Evolutionary conservation across 2,329 filamentous ascomycete species (phyloP).

Genomic region (Curvularia sp.): DNA sequence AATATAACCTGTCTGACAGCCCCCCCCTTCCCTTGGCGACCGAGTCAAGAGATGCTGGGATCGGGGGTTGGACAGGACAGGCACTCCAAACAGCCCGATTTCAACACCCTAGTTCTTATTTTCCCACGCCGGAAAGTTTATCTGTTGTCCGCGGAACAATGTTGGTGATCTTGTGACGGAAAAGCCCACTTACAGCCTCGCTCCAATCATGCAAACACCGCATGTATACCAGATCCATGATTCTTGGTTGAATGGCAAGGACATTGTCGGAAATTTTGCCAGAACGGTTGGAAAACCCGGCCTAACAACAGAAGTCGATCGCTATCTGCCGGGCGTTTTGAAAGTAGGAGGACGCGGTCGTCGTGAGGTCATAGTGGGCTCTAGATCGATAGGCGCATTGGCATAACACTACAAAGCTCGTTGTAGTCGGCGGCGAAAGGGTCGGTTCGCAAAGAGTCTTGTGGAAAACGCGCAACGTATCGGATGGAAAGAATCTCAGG

Average conservation of each 20-base stretch:
- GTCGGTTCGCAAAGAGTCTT: neutral
- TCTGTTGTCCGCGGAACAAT: neutral
- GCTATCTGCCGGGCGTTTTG: constrained; percentile 27
- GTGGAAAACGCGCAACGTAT: neutral
- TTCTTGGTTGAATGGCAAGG: constrained; percentile 48
- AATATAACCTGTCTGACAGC: neutral
- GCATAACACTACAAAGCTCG: constrained; percentile 10
- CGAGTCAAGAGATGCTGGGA: neutral
- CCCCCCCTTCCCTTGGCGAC: neutral
- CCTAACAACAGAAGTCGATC: constrained; percentile 1
- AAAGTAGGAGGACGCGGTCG: constrained; percentile 16
- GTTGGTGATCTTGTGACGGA: neutral
- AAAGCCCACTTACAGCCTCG: constrained; percentile 50
- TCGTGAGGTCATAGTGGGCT: constrained; percentile 31
- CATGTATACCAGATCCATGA: constrained; percentile 58
- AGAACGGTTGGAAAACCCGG: constrained; percentile 9
- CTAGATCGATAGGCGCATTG: neutral
- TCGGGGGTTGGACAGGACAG: neutral
- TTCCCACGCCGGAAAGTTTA: neutral
- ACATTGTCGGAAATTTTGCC: constrained; percentile 20
- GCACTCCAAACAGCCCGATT: neutral
- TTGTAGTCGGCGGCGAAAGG: neutral
- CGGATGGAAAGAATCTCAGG: neutral
- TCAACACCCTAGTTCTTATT: neutral
- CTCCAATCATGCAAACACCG: constrained; percentile 50